Conservation (phyloP, 2,329 filamentous ascomycete species). For the Arthroderma sp. region DNA sequence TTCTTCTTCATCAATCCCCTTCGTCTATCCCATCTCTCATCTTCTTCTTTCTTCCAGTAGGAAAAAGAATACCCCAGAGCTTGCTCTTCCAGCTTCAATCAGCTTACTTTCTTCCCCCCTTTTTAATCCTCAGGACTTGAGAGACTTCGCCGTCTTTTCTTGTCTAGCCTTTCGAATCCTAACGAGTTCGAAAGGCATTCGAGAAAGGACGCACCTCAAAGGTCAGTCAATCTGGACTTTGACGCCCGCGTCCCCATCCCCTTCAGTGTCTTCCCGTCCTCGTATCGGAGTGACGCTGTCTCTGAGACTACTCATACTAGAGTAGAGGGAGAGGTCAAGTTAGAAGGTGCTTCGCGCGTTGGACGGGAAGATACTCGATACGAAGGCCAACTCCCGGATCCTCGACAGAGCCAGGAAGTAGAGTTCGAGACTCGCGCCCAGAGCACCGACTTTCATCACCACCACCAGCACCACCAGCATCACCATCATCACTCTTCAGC, state of each 20-base stretch:
- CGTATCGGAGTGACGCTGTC: constrained; percentile 69
- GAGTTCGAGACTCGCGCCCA: constrained; percentile 74
- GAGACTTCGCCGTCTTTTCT: constrained; percentile 35
- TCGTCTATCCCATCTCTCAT: constrained; percentile 11
- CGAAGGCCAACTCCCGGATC: constrained; percentile 51
- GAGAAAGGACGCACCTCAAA: constrained; percentile 55
- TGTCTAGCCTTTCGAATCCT: constrained; percentile 34
- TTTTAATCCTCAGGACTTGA: constrained; percentile 9
- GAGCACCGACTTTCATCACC: constrained; percentile 38
- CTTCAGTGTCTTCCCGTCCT: constrained; percentile 99
- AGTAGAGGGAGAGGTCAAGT: constrained; percentile 80
- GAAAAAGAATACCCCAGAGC: constrained; percentile 5
- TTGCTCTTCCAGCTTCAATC: background rate
- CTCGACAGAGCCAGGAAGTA: constrained; percentile 61
- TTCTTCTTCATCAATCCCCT: constrained; percentile 12
- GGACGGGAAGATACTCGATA: constrained; percentile 95
- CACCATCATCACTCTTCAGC: constrained; percentile 1
- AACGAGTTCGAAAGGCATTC: constrained; percentile 41
- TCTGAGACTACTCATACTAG: constrained; percentile 56
- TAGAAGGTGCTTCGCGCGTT: constrained; percentile 63
- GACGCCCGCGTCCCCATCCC: constrained; percentile 97
- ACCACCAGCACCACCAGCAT: constrained; percentile 2
- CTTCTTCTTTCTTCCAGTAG: constrained; percentile 14
- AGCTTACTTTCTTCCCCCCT: constrained; percentile 2
- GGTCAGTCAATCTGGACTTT: constrained; percentile 99